These are phyloP conservation scores for Brettanomyces custersianus DNA, from an alignment of 805 yeast species.

Conservation along the genomic window DNA sequence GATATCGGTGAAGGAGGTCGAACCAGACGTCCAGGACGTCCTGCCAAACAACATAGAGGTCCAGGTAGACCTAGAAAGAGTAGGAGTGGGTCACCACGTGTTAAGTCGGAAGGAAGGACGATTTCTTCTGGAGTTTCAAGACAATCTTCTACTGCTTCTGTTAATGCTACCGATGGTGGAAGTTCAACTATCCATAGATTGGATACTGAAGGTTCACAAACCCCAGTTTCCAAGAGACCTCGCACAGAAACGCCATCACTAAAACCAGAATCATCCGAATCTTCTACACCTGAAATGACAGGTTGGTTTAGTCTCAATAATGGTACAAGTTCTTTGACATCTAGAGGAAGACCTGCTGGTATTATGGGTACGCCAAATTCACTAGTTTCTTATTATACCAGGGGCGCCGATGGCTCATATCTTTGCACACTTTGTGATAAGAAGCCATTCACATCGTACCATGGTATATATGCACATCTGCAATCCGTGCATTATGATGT, in stretches of 20 bases:
- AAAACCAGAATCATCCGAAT: slow-evolving; percentile 4
- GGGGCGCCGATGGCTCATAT: not conserved
- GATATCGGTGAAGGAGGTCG: slow-evolving; percentile 1
- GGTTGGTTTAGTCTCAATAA: no score
- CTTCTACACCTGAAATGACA: no score
- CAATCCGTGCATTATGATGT: slow-evolving; percentile 14
- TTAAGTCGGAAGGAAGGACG: not conserved
- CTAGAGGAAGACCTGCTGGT: not conserved
- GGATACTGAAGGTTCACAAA: no score
- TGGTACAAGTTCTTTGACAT: no score
- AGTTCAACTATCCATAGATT: no score
- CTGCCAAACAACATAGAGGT: not conserved
- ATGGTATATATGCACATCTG: slow-evolving; percentile 18
- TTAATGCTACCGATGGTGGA: no score
- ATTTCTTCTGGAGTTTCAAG: no score
- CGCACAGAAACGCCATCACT: slow-evolving; percentile 4
- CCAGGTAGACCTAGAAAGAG: slow-evolving; percentile 2
- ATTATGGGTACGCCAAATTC: not conserved
- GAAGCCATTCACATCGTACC: slow-evolving; percentile 13
- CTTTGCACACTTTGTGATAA: slow-evolving; percentile 1
- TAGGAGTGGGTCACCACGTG: not conserved
- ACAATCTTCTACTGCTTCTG: no score
- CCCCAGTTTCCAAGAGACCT: no score
- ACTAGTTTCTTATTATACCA: not conserved
- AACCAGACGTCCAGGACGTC: not conserved